phyloP scores from a whole-genome alignment of 2,329 filamentous ascomycete genomes.

The Hortaea werneckii region DNA sequence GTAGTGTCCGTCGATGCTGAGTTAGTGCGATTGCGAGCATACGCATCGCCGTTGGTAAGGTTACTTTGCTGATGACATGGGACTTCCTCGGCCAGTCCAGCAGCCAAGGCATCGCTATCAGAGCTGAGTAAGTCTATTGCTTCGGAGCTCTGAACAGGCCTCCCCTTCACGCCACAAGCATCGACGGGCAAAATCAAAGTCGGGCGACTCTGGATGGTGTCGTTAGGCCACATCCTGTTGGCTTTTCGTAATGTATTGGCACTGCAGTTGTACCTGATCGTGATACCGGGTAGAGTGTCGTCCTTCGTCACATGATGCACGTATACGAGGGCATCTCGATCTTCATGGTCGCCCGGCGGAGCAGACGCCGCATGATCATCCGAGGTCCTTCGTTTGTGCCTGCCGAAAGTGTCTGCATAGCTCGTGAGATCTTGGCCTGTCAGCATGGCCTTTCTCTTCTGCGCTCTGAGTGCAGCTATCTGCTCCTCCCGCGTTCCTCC shows the following conservation, averaged over 20 bases:
- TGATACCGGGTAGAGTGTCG: slow-evolving; percentile 85
- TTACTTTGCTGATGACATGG: slow-evolving; percentile 21
- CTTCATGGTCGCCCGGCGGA: slow-evolving; percentile 47
- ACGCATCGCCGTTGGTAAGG: slow-evolving; percentile 10
- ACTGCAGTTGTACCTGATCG: slow-evolving; percentile 80
- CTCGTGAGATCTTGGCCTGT: slow-evolving; percentile 24
- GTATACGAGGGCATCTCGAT: slow-evolving; percentile 74
- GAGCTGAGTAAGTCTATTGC: slow-evolving; percentile 22
- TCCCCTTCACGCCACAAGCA: slow-evolving; percentile 73
- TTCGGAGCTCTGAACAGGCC: slow-evolving; percentile 36
- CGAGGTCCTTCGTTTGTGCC: slow-evolving; percentile 56
- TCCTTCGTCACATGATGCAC: slow-evolving; percentile 72
- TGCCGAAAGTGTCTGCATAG: slow-evolving; percentile 35
- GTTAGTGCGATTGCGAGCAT: slow-evolving; percentile 26
- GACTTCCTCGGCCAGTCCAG: slow-evolving; percentile 28
- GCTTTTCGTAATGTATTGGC: slow-evolving; percentile 73
- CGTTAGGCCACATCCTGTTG: slow-evolving; percentile 90
- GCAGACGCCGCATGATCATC: slow-evolving; percentile 48
- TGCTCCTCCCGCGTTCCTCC: slow-evolving; percentile 37
- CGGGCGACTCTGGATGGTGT: slow-evolving; percentile 76
- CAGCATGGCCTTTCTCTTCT: slow-evolving; percentile 41
- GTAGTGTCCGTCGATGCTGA: slow-evolving; percentile 25
- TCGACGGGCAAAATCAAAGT: slow-evolving; percentile 79
- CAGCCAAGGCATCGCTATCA: slow-evolving; percentile 21
- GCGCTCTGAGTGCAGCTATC: slow-evolving; percentile 36